Percentiles rank a stretch among this genome's conserved stretches.
Evolutionary conservation across 1,139 yeast genomes (phyloP).

Genomic region (Pichia sp.): DNA sequence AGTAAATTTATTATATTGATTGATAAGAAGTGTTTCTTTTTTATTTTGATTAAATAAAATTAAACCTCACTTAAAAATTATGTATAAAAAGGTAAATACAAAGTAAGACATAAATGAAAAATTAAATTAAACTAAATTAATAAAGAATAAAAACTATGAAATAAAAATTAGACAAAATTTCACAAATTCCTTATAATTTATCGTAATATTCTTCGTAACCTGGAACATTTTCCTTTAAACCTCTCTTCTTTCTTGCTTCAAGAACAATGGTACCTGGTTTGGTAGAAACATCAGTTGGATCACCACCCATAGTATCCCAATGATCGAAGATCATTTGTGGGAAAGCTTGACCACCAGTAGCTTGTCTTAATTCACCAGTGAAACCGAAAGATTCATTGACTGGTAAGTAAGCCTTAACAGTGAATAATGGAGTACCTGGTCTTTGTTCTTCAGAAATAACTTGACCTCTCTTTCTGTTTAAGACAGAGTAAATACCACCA

Average conservation of each 20-base stretch:
- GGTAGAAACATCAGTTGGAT: conserved; percentile 84
- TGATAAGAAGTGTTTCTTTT: conserved; percentile 5
- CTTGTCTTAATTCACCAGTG: conserved; percentile 99
- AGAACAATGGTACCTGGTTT: conserved; percentile 93
- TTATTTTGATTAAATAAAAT: not conserved
- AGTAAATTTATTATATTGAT: not conserved
- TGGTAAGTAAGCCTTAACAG: conserved; percentile 99
- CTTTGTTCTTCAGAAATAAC: conserved; percentile 98
- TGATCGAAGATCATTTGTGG: conserved; percentile 99
- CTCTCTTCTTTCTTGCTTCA: conserved; percentile 94
- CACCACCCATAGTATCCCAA: conserved; percentile 89
- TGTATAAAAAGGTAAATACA: conserved; percentile 11
- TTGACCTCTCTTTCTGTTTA: conserved; percentile 99
- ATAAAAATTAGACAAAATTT: too few relatives aligned
- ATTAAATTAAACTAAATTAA: not conserved
- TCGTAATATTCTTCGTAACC: conserved; percentile 99
- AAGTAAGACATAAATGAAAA: conserved; percentile 3
- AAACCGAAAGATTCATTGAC: conserved; percentile 99
- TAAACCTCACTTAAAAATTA: conserved; percentile 8
- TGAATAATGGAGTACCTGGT: conserved; percentile 99
- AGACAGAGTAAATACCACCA: conserved; percentile 99
- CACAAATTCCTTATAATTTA: conserved; percentile 95
- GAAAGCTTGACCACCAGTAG: conserved; percentile 99
- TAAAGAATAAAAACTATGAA: too few relatives aligned
- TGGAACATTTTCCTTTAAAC: conserved; percentile 96